Evolutionary conservation across 2,329 filamentous ascomycete genomes (phyloP), one percentile per base, ranked within the genome.

Genomic region (Diaporthe velutina): DNA sequence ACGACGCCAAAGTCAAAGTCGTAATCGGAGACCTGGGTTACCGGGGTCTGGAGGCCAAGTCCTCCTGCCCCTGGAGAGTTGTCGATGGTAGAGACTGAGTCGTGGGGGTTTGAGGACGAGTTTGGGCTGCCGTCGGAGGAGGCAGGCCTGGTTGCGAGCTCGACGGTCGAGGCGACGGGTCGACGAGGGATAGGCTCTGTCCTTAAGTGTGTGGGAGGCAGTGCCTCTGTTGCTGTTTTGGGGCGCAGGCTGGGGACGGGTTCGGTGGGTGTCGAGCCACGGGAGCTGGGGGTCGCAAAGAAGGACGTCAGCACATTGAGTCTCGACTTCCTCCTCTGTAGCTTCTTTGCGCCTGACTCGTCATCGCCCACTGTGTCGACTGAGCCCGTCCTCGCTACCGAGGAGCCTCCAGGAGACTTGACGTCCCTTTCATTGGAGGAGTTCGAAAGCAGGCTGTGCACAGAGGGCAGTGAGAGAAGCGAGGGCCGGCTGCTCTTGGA

Each of bases 291-390:
- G 33, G 35, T 70, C 60, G 73, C 66, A 58, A 76, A 76, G 30
- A 76, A 58, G 30, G 75, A 76, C 15, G 75, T 76, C 68, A 76
- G 73, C 60, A 76, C 54, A 28, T 74, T 76, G n/a, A 74, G 70
- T 42, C 48, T 76, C 25, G 75, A 76, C 40, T 73, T 76, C 40
- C 75, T 60, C 58, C 75, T 45, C 38, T 67, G 73, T 17, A 70
- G 48, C 66, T 50, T 52, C 55, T 64, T 70, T 42, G 73, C 57
- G 38, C 42, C 57, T 61, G 70, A 42, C 45, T 70, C 75, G 48
- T 64, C 70, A 64, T 52, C 52, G 19, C 67, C 45, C n/a, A 33
- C 40, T 17, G 54, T 42, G 67, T 50, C n/a, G 61, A 70, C 38
- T n/a, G 60, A 55, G 42, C 60, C 48, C 54, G 70, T 19, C 54